Percentiles rank a stretch among this genome's conserved stretches.
phyloP scores from a whole-genome alignment of 495 filamentous ascomycete species.

The Penicillium pulvis region DNA sequence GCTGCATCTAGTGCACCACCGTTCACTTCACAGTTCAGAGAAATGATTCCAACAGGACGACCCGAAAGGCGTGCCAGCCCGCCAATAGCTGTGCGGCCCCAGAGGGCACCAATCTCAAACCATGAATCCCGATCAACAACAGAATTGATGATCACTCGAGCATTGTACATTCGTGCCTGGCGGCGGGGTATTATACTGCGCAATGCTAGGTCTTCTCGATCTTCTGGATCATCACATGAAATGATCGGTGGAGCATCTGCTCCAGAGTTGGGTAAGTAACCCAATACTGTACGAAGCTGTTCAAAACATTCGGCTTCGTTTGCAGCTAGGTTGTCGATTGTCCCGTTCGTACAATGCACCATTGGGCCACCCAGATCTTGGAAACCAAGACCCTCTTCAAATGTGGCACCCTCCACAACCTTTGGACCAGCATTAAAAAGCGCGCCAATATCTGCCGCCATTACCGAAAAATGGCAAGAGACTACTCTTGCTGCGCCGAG shows the following conservation, averaged over 20 bases:
- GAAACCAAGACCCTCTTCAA: slow-evolving; percentile 60
- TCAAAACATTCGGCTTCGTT: slow-evolving; percentile 62
- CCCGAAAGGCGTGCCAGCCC: slow-evolving; percentile 59
- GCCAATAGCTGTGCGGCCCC: slow-evolving; percentile 62
- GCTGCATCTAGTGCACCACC: slow-evolving; percentile 61
- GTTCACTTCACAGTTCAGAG: slow-evolving; percentile 60
- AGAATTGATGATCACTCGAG: slow-evolving; percentile 54
- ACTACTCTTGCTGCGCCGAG: slow-evolving; percentile 63
- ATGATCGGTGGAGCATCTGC: slow-evolving; percentile 53
- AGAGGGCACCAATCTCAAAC: slow-evolving; percentile 64
- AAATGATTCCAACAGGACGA: slow-evolving; percentile 57
- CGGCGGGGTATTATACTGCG: slow-evolving; percentile 59
- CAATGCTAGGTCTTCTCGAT: slow-evolving; percentile 49
- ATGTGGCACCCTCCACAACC: slow-evolving; percentile 61
- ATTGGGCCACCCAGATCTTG: slow-evolving; percentile 56
- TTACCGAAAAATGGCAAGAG: slow-evolving; percentile 65
- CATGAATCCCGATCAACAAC: slow-evolving; percentile 57
- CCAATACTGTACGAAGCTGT: slow-evolving; percentile 57
- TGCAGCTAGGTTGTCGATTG: slow-evolving; percentile 63
- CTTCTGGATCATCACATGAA: slow-evolving; percentile 45
- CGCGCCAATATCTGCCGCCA: slow-evolving; percentile 62
- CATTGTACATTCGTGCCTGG: slow-evolving; percentile 62
- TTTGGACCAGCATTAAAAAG: slow-evolving; percentile 67
- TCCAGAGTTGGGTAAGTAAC: slow-evolving; percentile 59
- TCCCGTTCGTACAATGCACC: slow-evolving; percentile 66